phyloP scores from a whole-genome alignment of 1,139 yeast species.

The Geotrichum australiense region DNA sequence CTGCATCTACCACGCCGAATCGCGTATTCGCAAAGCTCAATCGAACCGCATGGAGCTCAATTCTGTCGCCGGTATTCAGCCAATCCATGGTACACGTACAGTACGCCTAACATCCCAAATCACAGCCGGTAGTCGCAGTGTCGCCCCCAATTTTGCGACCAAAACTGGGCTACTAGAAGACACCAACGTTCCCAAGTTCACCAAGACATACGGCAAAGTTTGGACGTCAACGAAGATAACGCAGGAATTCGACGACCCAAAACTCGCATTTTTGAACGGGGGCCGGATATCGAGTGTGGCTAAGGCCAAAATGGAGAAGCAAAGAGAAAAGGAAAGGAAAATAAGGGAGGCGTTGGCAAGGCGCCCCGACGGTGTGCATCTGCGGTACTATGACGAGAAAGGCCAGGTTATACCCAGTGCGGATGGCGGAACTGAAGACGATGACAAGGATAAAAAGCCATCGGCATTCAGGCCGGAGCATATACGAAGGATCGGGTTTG shows the following conservation, averaged over 20 bases:
- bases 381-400: slow-evolving; percentile 26
- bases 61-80: slow-evolving; percentile 16
- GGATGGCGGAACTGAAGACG: not conserved
- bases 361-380: slow-evolving; percentile 29
- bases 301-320: slow-evolving; percentile 19
- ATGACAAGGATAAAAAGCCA: not conserved
- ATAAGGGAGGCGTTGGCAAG: slow-evolving; percentile 28
- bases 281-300: slow-evolving; percentile 32
- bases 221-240: slow-evolving; percentile 12
- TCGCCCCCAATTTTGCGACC: slow-evolving; percentile 7
- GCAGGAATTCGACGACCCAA: slow-evolving; percentile 42
- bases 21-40: slow-evolving; percentile 46
- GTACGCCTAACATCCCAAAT: slow-evolving; percentile 13
- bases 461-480: slow-evolving; percentile 27
- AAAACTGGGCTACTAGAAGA: slow-evolving; percentile 9
- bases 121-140: not conserved
- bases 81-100: slow-evolving; percentile 8
- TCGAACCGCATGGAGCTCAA: slow-evolving; percentile 66
- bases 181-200: slow-evolving; percentile 6
- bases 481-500: slow-evolving; percentile 31
- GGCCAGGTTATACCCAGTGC: slow-evolving; percentile 23
- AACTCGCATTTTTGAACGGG: slow-evolving; percentile 17
- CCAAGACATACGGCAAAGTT: slow-evolving; percentile 9
- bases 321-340: slow-evolving; percentile 24
- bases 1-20: slow-evolving; percentile 69